Evolutionary conservation across 306 rosid genomes (phyloP), one percentile per base, ranked within the genome.

Genomic region (Pterocarpus macrocarpus): DNA sequence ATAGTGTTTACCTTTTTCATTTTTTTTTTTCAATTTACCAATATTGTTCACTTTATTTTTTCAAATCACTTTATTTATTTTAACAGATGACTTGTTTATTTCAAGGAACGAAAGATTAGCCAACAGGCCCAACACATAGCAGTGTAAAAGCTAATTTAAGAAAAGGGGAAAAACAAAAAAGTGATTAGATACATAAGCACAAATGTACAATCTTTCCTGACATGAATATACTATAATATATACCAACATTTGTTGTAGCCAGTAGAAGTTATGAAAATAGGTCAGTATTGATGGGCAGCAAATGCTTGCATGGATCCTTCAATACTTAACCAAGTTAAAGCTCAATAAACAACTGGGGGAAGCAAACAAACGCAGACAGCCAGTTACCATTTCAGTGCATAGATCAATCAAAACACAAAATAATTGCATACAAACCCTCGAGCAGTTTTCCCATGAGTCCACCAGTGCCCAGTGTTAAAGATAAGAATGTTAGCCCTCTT

Each of bases 401-500:
- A 63, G 53, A 72, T 63, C 77, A 68, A 67, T 17, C 70, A 84
- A 75, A 69, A 65, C 39, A 58, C 4, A 45, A 69, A 52, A 47
- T 33, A 63, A 80, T 63, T 73, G 87, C 82, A 82, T 72, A 76
- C 96, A 62, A 81, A 96, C 98, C 99, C 99, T 17, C 98, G 91
- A 64, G 97, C 89, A 75, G 97, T 96, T 91, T 96, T 96, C 80
- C 99, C 99, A 90, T 96, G 98, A 84, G 94, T 52, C 99, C 98
- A 96, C 99, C 99, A 93, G 80, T 96, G 99, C 64, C 97, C 99
- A 15, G 99, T 93, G 85, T 96, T 96, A 75, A 96, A 92, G 88
- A 96, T 88, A 41, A 96, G 97, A 89, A 96, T 93, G 87, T 93
- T 91, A 84, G 97, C 98, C 71, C 83, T 89, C 87, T 82, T 88